phyloP scores from a whole-genome alignment of 148 eudicot genomes.

The Cornus kousa region DNA sequence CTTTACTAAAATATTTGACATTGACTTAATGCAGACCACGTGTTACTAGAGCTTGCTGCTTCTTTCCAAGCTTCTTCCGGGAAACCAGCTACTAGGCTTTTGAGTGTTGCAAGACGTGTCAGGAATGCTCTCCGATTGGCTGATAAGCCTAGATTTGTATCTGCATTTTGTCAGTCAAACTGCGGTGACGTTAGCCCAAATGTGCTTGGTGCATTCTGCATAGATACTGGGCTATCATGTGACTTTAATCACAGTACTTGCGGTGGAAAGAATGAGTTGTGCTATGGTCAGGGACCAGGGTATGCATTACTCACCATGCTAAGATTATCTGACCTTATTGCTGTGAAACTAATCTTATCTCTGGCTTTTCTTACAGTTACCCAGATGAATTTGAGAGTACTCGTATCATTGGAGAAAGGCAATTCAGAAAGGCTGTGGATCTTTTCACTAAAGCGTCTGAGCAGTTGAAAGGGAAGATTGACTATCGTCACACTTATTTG shows the following conservation, averaged over 20 bases:
- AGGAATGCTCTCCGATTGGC: conserved; percentile 70
- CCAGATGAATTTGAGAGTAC: conserved; percentile 99
- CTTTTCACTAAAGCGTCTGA: conserved; percentile 83
- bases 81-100: conserved; percentile 57
- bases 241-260: conserved; percentile 95
- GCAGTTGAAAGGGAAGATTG: conserved; percentile 71
- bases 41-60: conserved; percentile 74
- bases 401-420: conserved; percentile 88
- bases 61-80: conserved; percentile 72
- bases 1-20: not conserved
- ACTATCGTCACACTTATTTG: conserved; percentile 71
- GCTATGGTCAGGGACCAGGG: conserved; percentile 99
- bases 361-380: conserved; percentile 44
- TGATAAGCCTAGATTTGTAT: conserved; percentile 69
- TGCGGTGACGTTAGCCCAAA: conserved; percentile 99
- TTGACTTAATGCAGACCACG: conserved; percentile 55
- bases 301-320: conserved; percentile 22
- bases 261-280: conserved; percentile 90
- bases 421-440: conserved; percentile 76
- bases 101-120: conserved; percentile 69
- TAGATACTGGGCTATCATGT: conserved; percentile 81
- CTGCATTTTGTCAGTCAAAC: conserved; percentile 94
- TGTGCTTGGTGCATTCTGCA: conserved; percentile 91
- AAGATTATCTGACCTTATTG: not conserved
- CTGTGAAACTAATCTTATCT: not conserved